Evolutionary conservation across 176 grass and related monocot genomes (phyloP).

Genomic region (Tillandsia fasciculata): DNA sequence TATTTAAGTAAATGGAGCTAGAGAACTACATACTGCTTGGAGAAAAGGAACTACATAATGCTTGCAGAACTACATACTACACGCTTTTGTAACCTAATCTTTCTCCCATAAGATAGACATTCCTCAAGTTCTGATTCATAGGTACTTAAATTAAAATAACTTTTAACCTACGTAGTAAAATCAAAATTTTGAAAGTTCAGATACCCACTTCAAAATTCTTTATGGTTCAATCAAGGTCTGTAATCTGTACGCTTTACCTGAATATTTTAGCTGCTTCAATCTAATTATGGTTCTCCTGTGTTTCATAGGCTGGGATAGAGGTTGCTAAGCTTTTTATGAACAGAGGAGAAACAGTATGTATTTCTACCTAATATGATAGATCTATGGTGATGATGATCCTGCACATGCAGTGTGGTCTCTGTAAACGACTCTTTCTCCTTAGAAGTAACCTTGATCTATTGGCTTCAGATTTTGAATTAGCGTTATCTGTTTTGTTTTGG

Average conservation of each 20-base stretch:
- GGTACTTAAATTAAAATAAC: no score
- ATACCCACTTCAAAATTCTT: no score
- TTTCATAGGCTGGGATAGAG: slow-evolving; percentile 85
- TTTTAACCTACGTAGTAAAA: neutral
- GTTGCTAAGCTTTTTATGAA: slow-evolving; percentile 86
- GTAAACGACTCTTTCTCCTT: no score
- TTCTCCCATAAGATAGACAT: no score
- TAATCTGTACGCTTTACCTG: neutral
- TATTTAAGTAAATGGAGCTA: no score
- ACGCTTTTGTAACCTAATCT: no score
- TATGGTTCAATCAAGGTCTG: neutral
- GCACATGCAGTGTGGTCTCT: neutral
- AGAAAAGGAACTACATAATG: no score
- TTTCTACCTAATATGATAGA: neutral
- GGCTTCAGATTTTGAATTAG: neutral
- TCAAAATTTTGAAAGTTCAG: no score
- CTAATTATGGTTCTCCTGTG: slow-evolving; percentile 16
- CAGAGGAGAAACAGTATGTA: slow-evolving; percentile 83
- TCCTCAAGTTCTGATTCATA: no score
- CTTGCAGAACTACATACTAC: no score
- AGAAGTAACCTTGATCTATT: neutral
- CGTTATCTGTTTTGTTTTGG: neutral
- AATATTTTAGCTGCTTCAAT: neutral
- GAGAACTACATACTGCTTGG: no score
- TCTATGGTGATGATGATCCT: neutral